Conservation (phyloP, 768 basidiomycete genomes). For the Lentinula guzmanii region DNA sequence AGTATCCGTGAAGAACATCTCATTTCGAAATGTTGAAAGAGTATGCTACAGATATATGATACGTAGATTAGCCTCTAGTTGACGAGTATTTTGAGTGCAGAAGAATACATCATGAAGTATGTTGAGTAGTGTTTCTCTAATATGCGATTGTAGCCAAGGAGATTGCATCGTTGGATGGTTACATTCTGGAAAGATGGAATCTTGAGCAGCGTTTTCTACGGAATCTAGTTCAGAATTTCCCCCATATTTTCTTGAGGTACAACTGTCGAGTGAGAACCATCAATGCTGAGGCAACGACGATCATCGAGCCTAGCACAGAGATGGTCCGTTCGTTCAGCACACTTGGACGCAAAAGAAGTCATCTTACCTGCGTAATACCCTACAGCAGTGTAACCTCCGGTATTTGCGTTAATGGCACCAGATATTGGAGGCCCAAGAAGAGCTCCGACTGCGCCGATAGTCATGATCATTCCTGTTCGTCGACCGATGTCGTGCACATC, state of each 20-base stretch:
- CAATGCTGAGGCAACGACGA: conserved; percentile 1
- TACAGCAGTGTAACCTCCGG: conserved; percentile 37
- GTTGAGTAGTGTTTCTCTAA: no score
- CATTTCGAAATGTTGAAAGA: background rate
- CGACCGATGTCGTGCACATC: conserved; percentile 48
- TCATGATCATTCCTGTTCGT: conserved; percentile 49
- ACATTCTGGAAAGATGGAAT: no score
- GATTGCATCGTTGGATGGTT: no score
- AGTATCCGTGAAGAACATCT: no score
- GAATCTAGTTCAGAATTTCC: conserved; percentile 3
- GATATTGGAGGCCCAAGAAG: conserved; percentile 59
- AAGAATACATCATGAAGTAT: background rate
- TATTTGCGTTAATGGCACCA: conserved; percentile 44
- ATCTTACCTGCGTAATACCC: conserved; percentile 44
- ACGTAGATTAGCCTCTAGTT: background rate
- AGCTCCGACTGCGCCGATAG: conserved; percentile 46
- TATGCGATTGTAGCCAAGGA: no score
- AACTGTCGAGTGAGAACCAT: conserved; percentile 8
- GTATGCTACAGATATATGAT: background rate
- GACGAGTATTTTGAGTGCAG: background rate
- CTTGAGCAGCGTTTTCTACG: background rate
- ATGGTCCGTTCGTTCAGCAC: background rate
- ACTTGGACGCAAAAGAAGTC: background rate
- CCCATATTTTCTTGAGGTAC: background rate
- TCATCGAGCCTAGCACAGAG: conserved; percentile 3